Evolutionary conservation across 2,329 filamentous ascomycete species (phyloP), one percentile per base, ranked within the genome.

Genomic region (Pseudogymnoascus pannorum): DNA sequence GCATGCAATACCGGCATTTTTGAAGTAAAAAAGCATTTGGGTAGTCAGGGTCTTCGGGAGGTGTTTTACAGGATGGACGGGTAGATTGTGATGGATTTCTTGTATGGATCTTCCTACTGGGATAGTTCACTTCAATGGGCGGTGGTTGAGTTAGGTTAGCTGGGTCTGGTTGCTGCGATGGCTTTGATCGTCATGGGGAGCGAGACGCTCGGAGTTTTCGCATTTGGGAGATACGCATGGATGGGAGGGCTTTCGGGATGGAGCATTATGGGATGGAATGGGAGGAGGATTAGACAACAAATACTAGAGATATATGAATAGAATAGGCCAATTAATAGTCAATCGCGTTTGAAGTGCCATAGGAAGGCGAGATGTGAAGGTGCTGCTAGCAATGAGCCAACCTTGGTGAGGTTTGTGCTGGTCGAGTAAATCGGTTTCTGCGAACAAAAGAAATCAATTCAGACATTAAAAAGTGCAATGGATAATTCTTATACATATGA

Each of bases 301-400:
- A 20, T 54, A 31, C 26, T 54, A 31, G 48, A 31, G 48, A 9
- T 31, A 54, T 54, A 54, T 54, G 48, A 31, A 54, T 54, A 54
- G 48, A 54, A 54, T 54, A 54, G 26, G 48, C 48, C 26, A 54
- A 54, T 54, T 54, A 54, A 54, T 54, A 54, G 16, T 54, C 48
- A 31, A 54, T 14, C 26, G 7, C 18, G 9, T 18, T 54, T 20
- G 16, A 54, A 24, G 26, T 54, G 48, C 48, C 16, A 54, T 26
- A 14, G 18, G 44, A 31, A 54, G 48, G 24, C 31, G 26, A 12
- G 48, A 31, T 7, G 48, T 54, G 48, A 54, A 26, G 26, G 48
- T 31, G 26, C 26, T n/a, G 48, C n/a, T n/a, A n/a, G n/a, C n/a
- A n/a, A n/a, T 54, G 24, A 54, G 48, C 26, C 26, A 5, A 14